Evolutionary conservation across 2,329 filamentous ascomycete genomes (phyloP), one percentile per base, ranked within the genome.

Genomic region (Xylariaceae sp.): DNA sequence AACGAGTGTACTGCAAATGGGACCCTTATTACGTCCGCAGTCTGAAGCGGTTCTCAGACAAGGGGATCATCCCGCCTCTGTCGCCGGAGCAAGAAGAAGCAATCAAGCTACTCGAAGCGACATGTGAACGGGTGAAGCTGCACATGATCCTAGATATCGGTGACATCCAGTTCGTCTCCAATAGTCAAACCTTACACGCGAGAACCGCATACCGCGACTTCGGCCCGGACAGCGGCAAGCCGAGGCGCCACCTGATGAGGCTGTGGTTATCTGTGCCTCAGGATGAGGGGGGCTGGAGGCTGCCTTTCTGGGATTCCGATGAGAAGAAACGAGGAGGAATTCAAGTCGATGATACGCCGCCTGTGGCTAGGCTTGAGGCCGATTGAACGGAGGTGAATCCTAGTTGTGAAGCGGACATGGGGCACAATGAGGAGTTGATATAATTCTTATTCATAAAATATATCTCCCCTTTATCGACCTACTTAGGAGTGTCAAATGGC

Each of bases 311-410:
- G 65, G 92, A 96, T 73, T 89, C 84, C 53, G 78, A 83, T 53
- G 89, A 95, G 80, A 90, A 90, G 83, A 96, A 96, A 83, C 81
- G 92, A 18, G 91, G 91, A 7, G 92, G 91, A 0, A 90, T 96
- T 63, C 92, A 96, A 76, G 91, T 96, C 2, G 84, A 96, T 72
- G 85, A 96, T 71, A 89, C 82, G 21, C 78, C 88, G 7, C 91
- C 91, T 1, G 84, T 87, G 48, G 89, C 88, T 42, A 87, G 88
- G 9, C 76, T 92, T 47, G 90, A 93, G 76, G 90, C 89, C 0
- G 90, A 93, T 73, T 93, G 83, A 68, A 57, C 26, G 40, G 7
- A 16, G 7, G 6, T 37, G 12, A 37, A 16, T 16, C 9, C 3
- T 16, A 14, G 12, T 37, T 37, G 6, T 16, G 14, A 37, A 37